Conservation (phyloP, 805 yeast species). For the Schwanniomyces pseudopolymorphus region DNA sequence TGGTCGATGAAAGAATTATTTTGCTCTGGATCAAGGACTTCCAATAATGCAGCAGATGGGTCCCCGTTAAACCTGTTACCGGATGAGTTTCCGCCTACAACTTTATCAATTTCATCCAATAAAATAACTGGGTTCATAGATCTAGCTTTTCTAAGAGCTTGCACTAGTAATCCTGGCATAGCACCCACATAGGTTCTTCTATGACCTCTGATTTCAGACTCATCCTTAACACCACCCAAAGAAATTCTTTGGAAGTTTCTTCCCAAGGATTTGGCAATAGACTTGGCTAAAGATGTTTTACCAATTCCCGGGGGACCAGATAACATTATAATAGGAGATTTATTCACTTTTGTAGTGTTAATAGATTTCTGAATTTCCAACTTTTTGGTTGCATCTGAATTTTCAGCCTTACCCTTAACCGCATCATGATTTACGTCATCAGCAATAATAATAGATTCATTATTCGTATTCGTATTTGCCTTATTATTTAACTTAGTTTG, state of each 20-base stretch:
- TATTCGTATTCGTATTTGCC: neutral
- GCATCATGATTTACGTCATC: constrained; percentile 23
- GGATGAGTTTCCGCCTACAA: constrained; percentile 52
- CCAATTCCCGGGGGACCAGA: constrained; percentile 97
- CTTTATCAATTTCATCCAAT: constrained; percentile 83
- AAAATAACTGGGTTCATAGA: constrained; percentile 81
- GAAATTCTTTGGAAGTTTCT: constrained; percentile 78
- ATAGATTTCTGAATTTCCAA: constrained; percentile 8
- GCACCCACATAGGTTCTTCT: constrained; percentile 91
- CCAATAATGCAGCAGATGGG: constrained; percentile 86
- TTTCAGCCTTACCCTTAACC: constrained; percentile 18
- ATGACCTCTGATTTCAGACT: constrained; percentile 88
- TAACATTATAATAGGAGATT: constrained; percentile 74
- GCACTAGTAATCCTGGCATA: constrained; percentile 82
- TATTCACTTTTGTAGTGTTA: constrained; percentile 32
- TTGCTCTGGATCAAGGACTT: constrained; percentile 89
- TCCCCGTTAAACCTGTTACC: constrained; percentile 65
- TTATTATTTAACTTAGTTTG: constrained; percentile 10
- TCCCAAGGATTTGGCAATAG: constrained; percentile 72
- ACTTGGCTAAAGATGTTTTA: constrained; percentile 81
- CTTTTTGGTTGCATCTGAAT: constrained; percentile 9
- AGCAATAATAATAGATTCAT: constrained; percentile 29
- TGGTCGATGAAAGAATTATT: constrained; percentile 76
- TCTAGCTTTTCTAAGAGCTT: constrained; percentile 71
- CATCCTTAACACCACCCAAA: constrained; percentile 85